A percentile compares a stretch with the other conserved stretches of the same genome.
Conservation (phyloP, 1,284 basidiomycete genomes). For the Ganoderma lingzhi region DNA sequence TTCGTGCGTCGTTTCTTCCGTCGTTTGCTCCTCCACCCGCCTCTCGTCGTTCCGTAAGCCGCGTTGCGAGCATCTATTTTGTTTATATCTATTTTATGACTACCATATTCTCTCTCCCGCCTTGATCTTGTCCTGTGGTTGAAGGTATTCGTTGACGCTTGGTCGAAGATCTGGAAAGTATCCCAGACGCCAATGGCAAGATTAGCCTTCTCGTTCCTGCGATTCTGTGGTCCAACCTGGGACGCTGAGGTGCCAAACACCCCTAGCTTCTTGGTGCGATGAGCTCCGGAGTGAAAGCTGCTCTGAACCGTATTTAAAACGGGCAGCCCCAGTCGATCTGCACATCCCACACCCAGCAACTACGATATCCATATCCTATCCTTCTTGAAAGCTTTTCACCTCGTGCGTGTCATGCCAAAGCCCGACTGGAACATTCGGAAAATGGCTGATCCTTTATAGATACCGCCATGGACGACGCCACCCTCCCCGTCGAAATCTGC, state of each 20-base stretch:
- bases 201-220: too few species aligned
- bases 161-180: too few species aligned
- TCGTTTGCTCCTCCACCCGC: not conserved
- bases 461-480: not conserved
- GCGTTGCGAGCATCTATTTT: not conserved
- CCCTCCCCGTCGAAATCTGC: not conserved
- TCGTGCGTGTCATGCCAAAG: not conserved
- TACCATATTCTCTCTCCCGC: too few species aligned
- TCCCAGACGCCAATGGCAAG: too few species aligned
- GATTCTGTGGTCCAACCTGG: too few species aligned
- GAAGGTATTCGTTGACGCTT: too few species aligned
- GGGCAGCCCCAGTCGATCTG: not conserved
- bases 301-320: not conserved
- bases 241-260: too few species aligned
- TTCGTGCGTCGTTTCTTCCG: not conserved
- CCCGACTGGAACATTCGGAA: not conserved
- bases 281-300: not conserved
- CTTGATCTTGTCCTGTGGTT: too few species aligned
- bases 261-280: not conserved
- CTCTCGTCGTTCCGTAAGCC: not conserved
- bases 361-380: not conserved
- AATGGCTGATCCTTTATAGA: not conserved
- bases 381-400: not conserved
- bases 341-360: not conserved
- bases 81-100: too few species aligned